Percentiles rank a stretch among this genome's conserved stretches.
phyloP scores from a whole-genome alignment of 768 basidiomycete species.

The Mycena olivaceomarginata region DNA sequence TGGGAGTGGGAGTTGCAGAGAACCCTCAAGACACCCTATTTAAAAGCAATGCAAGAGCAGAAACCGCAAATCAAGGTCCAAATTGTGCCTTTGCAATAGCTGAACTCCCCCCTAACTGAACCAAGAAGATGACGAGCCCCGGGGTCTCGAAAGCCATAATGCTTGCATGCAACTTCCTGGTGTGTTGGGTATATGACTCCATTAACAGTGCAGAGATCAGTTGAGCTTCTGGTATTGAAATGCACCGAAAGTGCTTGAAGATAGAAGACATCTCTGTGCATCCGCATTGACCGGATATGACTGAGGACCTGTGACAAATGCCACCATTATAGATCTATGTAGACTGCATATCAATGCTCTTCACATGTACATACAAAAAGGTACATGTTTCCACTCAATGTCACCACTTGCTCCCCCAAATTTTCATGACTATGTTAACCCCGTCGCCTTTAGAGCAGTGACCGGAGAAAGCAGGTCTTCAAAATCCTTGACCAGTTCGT shows the following conservation, averaged over 20 bases:
- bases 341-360: not conserved
- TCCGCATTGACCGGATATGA: not conserved
- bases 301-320: not conserved
- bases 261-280: slow-evolving; percentile 4
- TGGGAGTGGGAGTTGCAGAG: no score
- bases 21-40: no score
- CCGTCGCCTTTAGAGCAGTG: not conserved
- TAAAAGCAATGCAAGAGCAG: no score
- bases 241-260: not conserved
- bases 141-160: no score
- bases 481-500: not conserved
- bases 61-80: no score
- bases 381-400: not conserved
- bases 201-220: no score
- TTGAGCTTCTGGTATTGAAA: no score
- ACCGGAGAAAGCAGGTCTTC: not conserved
- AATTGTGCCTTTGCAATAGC: no score
- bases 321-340: not conserved
- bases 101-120: no score
- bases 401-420: slow-evolving; percentile 1
- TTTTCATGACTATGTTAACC: not conserved
- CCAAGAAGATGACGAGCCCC: no score
- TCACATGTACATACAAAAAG: not conserved
- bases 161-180: no score
- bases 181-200: no score